Base-by-base conservation (phyloP, 83 land plant genomes). In the Isoetes engelmannii region DNA sequence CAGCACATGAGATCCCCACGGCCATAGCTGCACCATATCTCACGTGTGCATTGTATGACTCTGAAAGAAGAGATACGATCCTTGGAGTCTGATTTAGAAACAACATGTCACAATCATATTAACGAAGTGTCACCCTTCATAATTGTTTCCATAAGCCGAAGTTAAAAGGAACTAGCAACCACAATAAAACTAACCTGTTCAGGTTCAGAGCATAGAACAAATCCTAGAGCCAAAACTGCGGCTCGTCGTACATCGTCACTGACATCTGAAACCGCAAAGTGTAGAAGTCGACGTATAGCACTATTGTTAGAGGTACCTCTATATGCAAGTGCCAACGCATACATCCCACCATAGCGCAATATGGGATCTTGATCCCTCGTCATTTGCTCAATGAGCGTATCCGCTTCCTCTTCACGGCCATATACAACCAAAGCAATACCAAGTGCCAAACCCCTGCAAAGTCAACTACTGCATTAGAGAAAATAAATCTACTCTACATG, bases 261-360 rank as follows among this genome's bases (percentile, higher is more conserved):
- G 21, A 90, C 99, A 82, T 90, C 97, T n/a, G 98, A 93, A 12
- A 93, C 96, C 46, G 98, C 98, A 84, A 93, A 93, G 70, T 93
- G 98, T 61, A 93, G 84, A 69, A 93, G 79, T 74, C 84, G 96
- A 48, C 94, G 96, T 37, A 93, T 93, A 64, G 98, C 98, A 73
- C 94, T 93, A 78, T 93, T 93, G 81, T 93, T 93, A 7, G 96
- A 77, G 13, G 98, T 93, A 28, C 98, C 98, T 43, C 88, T 80
- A 58, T 93, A 93, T 6, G 98, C 98, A 72, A 93, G 75, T 4
- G 92, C 98, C 78, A 93, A 55, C 9, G 98, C 98, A 83, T 93
- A 93, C 92, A 93, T 93, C 45, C 98, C 98, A 62, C 98, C 98
- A 81, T 93, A 93, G n/a, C 98, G 89, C 41, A 93, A 67, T 42